Conservation (phyloP, 176 grass and related monocot species). For the Oryza rufipogon region DNA sequence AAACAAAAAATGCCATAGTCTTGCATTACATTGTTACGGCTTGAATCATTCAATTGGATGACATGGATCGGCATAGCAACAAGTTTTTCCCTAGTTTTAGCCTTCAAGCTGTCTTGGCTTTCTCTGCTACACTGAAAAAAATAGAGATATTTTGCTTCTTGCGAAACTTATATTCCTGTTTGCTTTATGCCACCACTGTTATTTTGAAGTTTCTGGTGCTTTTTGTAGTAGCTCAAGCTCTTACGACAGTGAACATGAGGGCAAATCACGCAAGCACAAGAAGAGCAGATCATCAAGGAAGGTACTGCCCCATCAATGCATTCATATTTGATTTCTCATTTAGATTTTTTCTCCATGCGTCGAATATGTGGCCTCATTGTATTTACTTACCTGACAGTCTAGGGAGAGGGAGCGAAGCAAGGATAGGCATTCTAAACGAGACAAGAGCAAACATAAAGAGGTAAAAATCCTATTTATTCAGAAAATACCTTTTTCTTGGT, state of each 20-base stretch:
- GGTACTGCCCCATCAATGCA: conserved; percentile 29
- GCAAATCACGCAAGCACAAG: conserved; percentile 62
- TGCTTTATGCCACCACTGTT: background rate
- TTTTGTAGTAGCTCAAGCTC: conserved; percentile 51
- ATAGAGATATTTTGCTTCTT: background rate
- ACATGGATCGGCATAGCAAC: background rate
- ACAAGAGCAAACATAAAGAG: conserved; percentile 65
- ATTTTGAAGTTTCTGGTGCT: conserved; percentile 16
- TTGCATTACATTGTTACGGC: background rate
- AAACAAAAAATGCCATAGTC: background rate
- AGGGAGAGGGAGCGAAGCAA: conserved; percentile 67
- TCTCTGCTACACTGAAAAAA: background rate
- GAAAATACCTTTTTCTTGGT: background rate
- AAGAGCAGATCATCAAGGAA: conserved; percentile 71
- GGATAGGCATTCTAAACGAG: conserved; percentile 55
- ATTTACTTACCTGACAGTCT: conserved; percentile 36
- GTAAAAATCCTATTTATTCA: conserved; percentile 53
- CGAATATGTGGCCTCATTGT: background rate
- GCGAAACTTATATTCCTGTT: background rate
- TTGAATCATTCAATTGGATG: background rate
- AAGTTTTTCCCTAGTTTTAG: background rate
- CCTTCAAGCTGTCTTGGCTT: conserved; percentile 12
- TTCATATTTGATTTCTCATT: conserved; percentile 16
- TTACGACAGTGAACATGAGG: conserved; percentile 56
- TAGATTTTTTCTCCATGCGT: background rate